Evolutionary conservation across 495 filamentous ascomycete genomes (phyloP).

Genomic region (Apiosordaria backusii): DNA sequence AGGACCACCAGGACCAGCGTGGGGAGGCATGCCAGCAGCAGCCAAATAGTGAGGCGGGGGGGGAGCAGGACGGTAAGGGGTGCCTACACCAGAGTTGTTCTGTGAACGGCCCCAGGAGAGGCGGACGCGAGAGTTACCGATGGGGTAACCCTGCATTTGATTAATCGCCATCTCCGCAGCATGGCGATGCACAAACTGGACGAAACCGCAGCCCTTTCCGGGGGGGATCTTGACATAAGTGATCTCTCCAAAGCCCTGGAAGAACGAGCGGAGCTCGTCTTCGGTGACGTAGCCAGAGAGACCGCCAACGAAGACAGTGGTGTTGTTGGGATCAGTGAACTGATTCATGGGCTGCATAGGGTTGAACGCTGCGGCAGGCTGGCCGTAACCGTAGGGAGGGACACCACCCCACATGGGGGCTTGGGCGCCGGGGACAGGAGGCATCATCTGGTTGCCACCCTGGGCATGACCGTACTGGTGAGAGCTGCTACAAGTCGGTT

Average conservation of each 20-base stretch:
- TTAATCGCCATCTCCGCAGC: constrained; percentile 99
- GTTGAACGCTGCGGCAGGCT: constrained; percentile 36
- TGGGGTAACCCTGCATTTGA: constrained; percentile 99
- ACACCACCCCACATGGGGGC: constrained; percentile 41
- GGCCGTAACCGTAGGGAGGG: constrained; percentile 32
- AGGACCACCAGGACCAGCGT: constrained; percentile 24
- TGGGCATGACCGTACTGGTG: constrained; percentile 41
- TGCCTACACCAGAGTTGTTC: constrained; percentile 99
- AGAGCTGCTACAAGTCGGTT: constrained; percentile 24
- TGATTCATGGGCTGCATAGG: constrained; percentile 93
- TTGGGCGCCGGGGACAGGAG: constrained; percentile 35
- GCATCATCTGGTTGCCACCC: constrained; percentile 36
- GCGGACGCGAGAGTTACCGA: constrained; percentile 96
- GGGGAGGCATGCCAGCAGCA: constrained; percentile 26
- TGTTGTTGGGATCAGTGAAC: constrained; percentile 99
- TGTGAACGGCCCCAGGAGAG: constrained; percentile 96
- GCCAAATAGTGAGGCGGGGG: constrained; percentile 73
- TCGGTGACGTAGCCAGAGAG: constrained; percentile 98
- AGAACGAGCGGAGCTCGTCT: constrained; percentile 98
- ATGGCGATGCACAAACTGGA: constrained; percentile 98
- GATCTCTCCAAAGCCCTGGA: constrained; percentile 99
- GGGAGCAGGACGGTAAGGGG: constrained; percentile 92
- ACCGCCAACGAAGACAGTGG: constrained; percentile 96
- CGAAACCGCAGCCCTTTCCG: constrained; percentile 98
- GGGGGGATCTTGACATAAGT: constrained; percentile 99